A percentile compares a stretch with the other conserved stretches of the same genome.
Conservation (phyloP, 1,139 yeast genomes). For the Yamadazyma kanchanaburiensis region DNA sequence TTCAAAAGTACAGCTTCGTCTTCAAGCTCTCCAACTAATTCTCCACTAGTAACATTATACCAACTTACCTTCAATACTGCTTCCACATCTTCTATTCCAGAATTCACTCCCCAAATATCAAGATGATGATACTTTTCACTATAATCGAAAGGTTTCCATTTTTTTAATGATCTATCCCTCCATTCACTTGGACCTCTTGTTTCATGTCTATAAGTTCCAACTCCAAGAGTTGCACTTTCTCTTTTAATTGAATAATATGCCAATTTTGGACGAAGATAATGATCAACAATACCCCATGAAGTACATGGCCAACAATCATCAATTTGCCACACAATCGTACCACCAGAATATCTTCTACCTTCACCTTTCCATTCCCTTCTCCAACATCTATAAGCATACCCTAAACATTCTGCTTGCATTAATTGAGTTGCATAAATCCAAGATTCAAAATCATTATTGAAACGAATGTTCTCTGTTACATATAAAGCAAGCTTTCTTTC, state of each 20-base stretch:
- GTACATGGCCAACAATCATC: constrained; percentile 53
- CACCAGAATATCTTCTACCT: constrained; percentile 32
- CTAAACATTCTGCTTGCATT: constrained; percentile 49
- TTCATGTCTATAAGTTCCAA: constrained; percentile 33
- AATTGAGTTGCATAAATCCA: constrained; percentile 50
- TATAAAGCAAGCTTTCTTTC: constrained; percentile 43
- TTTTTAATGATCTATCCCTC: too few relatives aligned
- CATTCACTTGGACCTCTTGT: too few relatives aligned
- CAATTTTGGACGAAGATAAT: constrained; percentile 37
- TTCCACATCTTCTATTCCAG: constrained; percentile 17
- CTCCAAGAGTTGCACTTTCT: constrained; percentile 29
- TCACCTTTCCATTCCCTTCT: constrained; percentile 41
- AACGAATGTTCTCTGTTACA: constrained; percentile 40
- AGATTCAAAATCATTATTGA: constrained; percentile 26
- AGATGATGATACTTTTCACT: constrained; percentile 13
- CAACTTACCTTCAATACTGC: constrained; percentile 25
- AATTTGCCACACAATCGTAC: constrained; percentile 48
- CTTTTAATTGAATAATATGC: constrained; percentile 45
- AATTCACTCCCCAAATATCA: constrained; percentile 44
- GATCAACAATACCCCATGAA: constrained; percentile 46
- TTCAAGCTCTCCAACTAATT: constrained; percentile 13
- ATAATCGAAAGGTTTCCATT: constrained; percentile 16
- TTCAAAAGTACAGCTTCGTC: constrained; percentile 18
- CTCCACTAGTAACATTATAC: constrained; percentile 28
- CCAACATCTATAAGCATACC: constrained; percentile 45